Conservation (phyloP, 1,284 basidiomycete genomes). For the Agroathelia rolfsii region DNA sequence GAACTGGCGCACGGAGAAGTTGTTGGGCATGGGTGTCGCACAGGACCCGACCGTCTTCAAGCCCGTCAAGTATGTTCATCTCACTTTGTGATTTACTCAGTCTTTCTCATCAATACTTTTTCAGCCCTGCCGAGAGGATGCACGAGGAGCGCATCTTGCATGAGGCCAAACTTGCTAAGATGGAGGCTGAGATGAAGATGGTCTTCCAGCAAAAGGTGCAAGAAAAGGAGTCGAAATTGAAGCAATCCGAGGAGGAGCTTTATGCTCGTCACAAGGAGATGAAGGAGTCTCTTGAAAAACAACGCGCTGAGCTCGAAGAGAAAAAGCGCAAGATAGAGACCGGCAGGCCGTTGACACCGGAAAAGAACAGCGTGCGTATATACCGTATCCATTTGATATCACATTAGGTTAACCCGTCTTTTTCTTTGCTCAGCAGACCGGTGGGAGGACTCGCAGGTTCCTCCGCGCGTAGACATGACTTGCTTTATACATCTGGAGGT, state of each 20-base stretch:
- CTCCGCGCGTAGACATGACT: conserved; percentile 47
- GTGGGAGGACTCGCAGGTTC: conserved; percentile 72
- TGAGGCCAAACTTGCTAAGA: conserved; percentile 94
- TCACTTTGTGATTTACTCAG: conserved; percentile 3
- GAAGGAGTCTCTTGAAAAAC: conserved; percentile 98
- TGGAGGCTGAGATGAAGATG: conserved; percentile 99
- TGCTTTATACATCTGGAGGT: conserved; percentile 5
- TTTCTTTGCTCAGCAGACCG: conserved; percentile 30
- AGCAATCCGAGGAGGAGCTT: conserved; percentile 95
- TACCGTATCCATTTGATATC: conserved; percentile 5
- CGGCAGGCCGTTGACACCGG: conserved; percentile 89
- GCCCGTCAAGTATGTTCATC: conserved; percentile 81
- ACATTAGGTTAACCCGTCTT: conserved; percentile 6
- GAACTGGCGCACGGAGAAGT: conserved; percentile 92
- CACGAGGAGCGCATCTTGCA: conserved; percentile 91
- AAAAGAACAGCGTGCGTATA: conserved; percentile 66
- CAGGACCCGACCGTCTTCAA: conserved; percentile 96
- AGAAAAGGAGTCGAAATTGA: conserved; percentile 96
- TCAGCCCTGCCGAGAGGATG: conserved; percentile 85
- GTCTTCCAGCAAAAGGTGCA: conserved; percentile 99
- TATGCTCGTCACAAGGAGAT: conserved; percentile 97
- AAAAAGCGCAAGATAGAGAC: conserved; percentile 96
- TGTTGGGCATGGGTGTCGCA: conserved; percentile 90
- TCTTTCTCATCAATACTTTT: conserved; percentile 11
- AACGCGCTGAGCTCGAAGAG: conserved; percentile 90